These are phyloP conservation scores for Vigna angularis DNA, from an alignment of 306 rosid species.

Conservation along the genomic window DNA sequence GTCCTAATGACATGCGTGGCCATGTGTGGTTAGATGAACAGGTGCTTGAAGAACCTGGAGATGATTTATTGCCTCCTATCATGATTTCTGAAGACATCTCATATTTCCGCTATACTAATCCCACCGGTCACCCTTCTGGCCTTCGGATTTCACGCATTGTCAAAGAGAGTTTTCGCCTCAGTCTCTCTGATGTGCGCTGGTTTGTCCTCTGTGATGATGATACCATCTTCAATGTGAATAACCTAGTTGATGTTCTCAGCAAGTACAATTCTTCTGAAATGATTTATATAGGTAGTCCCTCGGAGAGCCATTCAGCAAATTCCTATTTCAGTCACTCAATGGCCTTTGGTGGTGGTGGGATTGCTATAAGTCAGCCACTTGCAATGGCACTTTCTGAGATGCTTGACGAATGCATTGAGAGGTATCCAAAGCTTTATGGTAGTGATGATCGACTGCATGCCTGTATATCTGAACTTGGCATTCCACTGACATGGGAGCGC, in stretches of 20 bases:
- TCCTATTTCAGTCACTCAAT: slow-evolving; percentile 80
- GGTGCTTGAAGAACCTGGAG: slow-evolving; percentile 52
- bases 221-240: slow-evolving; percentile 73
- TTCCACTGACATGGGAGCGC: slow-evolving; percentile 70
- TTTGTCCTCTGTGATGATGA: slow-evolving; percentile 80
- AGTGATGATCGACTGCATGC: slow-evolving; percentile 89
- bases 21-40: slow-evolving; percentile 82
- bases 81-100: slow-evolving; percentile 79
- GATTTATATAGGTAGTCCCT: slow-evolving; percentile 81
- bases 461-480: slow-evolving; percentile 80
- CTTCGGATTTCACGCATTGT: slow-evolving; percentile 75
- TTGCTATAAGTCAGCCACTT: slow-evolving; percentile 69
- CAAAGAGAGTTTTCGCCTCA: slow-evolving; percentile 68
- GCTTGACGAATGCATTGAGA: slow-evolving; percentile 75
- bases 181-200: slow-evolving; percentile 65
- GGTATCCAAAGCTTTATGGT: slow-evolving; percentile 83
- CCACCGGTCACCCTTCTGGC: slow-evolving; percentile 83
- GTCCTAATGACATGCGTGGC: slow-evolving; percentile 71
- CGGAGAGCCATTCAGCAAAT: slow-evolving; percentile 84
- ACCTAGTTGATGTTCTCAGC: slow-evolving; percentile 72
- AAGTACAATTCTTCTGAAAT: slow-evolving; percentile 83
- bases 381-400: slow-evolving; percentile 66
- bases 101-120: slow-evolving; percentile 74
- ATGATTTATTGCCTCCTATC: slow-evolving; percentile 60
- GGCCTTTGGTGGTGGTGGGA: slow-evolving; percentile 87